A percentile compares a stretch with the other conserved stretches of the same genome.
These are phyloP conservation scores for Pseudocercospora fijiensis DNA, from an alignment of 2,329 filamentous ascomycete species.

Conservation along the genomic window DNA sequence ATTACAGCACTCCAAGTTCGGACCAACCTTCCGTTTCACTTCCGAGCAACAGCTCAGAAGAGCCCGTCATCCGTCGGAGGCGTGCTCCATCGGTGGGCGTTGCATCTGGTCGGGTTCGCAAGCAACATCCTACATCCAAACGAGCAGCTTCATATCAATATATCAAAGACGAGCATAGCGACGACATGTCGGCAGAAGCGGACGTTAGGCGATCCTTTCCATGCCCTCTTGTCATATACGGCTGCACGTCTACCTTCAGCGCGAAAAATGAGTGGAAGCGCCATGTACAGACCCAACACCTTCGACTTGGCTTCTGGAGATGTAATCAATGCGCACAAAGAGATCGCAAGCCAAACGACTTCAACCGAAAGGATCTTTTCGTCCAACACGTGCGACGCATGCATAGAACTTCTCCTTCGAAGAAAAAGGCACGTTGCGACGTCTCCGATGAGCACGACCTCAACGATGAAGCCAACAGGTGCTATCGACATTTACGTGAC, in stretches of 20 bases:
- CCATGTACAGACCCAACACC: conserved; percentile 77
- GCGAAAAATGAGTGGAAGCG: conserved; percentile 97
- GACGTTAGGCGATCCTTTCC: conserved; percentile 53
- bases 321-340: conserved; percentile 61
- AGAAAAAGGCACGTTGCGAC: conserved; percentile 48
- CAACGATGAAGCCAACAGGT: conserved; percentile 58
- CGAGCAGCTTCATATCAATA: conserved; percentile 17
- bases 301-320: conserved; percentile 70
- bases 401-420: conserved; percentile 90
- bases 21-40: neutral
- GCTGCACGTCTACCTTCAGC: conserved; percentile 69
- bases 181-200: neutral
- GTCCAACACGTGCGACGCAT: conserved; percentile 84
- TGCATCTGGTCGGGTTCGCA: conserved; percentile 16
- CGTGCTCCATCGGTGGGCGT: conserved; percentile 17
- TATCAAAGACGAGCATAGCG: neutral
- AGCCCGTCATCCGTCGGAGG: conserved; percentile 23
- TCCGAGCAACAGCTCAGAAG: conserved; percentile 8
- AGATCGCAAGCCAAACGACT: conserved; percentile 57
- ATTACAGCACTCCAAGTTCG: conserved; percentile 10
- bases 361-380: conserved; percentile 93
- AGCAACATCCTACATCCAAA: conserved; percentile 18
- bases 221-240: conserved; percentile 77
- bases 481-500: conserved; percentile 60
- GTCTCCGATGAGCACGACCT: conserved; percentile 30